Base-by-base conservation (phyloP, 2,329 filamentous ascomycete genomes). In the Arthrobotrys entomopaga region DNA sequence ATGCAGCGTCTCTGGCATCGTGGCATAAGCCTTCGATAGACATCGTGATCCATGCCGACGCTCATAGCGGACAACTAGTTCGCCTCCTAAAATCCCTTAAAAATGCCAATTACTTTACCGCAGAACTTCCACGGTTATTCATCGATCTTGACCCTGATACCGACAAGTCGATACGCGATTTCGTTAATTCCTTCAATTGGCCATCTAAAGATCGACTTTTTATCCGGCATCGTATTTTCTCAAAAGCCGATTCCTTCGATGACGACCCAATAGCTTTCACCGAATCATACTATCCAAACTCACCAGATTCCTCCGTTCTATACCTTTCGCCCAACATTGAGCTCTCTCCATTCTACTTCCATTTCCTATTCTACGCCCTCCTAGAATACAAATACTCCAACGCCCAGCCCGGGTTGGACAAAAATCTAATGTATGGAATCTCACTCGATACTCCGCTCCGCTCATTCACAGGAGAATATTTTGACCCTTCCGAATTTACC, bases 201-300 rank as follows among this genome's bases (percentile, higher is more conserved):
- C 91, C 91, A 54, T 85, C 88, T 11, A 71, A 81, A 8, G 85
- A 83, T 57, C 84, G 85, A 80, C 82, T 97, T 15, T 90, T 88
- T 0, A 82, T 98, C 16, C 88, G 91, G 24, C 92, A 91, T 76
- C 89, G 92, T 29, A 89, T 97, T 49, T 83, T 87, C 10, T 84
- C 42, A 83, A 86, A 54, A 84, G 83, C 53, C 79, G 90, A 49
- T 75, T 88, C 84, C 4, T 85, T 90, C 49, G 88, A 91, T 76
- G 89, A 93, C 77, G 89, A 90, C 92, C 0, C 84, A 90, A 15
- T 88, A 90, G 22, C 91, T 3, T 46, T 94, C 70, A 83, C 97
- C 3, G 93, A 98, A 82, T 90, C 91, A 0, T 97, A 96, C 81
- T 98, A 93, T 85, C 93, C 95, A 1, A 82, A 84, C 2, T 84